Conservation (phyloP, 75 land plant genomes). For the Picea sitchensis region DNA sequence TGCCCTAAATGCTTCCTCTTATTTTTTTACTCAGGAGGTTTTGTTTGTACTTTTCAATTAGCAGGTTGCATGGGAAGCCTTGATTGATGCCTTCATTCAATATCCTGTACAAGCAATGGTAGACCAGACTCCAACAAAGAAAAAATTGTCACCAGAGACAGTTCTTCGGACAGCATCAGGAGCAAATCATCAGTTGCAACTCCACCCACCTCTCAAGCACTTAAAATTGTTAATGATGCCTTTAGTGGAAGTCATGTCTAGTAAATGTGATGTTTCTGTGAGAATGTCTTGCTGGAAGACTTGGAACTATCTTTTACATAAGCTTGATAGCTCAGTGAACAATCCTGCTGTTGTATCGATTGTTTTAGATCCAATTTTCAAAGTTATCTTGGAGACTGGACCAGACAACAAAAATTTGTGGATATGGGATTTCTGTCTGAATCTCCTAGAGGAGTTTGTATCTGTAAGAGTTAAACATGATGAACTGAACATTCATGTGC, state of each 20-base stretch:
- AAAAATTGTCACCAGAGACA: conserved; percentile 5
- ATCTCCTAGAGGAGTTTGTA: conserved; percentile 43
- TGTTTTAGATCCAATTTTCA: conserved; percentile 43
- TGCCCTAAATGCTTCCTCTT: not conserved
- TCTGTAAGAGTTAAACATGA: conserved; percentile 12
- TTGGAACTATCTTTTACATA: conserved; percentile 55
- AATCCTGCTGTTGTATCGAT: conserved; percentile 23
- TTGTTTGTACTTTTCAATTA: not conserved
- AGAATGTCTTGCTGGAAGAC: conserved; percentile 38
- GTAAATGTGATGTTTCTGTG: conserved; percentile 49
- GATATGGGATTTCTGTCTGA: conserved; percentile 46
- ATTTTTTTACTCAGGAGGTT: not conserved
- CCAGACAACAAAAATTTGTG: conserved; percentile 28
- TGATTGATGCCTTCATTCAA: conserved; percentile 47
- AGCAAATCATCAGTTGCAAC: conserved; percentile 5
- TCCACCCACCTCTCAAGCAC: conserved; percentile 21
- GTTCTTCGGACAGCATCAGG: conserved; percentile 2
- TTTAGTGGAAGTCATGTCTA: conserved; percentile 38
- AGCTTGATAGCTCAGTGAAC: conserved; percentile 38
- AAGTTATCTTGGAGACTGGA: conserved; percentile 32
- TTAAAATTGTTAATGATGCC: conserved; percentile 68
- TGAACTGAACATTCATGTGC: not conserved
- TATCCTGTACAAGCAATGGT: not conserved
- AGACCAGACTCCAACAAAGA: conserved; percentile 11
- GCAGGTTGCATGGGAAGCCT: conserved; percentile 71